Evolutionary conservation across 2,329 filamentous ascomycete genomes (phyloP).

Genomic region (Fusarium pseudograminearum): DNA sequence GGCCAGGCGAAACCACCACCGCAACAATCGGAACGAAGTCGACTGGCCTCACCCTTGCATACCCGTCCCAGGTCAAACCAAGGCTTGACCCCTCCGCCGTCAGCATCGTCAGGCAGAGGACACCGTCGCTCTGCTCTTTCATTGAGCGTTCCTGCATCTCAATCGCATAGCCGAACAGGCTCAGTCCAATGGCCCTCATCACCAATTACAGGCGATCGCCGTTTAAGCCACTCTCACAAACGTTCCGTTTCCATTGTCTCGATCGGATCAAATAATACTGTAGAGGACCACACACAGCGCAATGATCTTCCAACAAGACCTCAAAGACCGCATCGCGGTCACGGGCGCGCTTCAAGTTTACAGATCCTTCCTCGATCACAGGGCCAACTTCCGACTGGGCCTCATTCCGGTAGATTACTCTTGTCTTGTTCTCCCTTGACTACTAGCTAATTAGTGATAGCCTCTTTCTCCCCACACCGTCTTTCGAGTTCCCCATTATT

Average conservation of each 20-base stretch:
- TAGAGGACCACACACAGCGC: conserved; percentile 60
- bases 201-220: conserved; percentile 48
- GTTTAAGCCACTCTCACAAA: conserved; percentile 71
- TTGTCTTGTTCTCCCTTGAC: neutral
- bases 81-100: conserved; percentile 60
- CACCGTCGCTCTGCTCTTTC: conserved; percentile 76
- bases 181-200: conserved; percentile 62
- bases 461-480: conserved; percentile 57
- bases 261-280: conserved; percentile 68
- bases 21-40: conserved; percentile 50
- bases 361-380: conserved; percentile 67
- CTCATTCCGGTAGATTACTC: conserved; percentile 55
- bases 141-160: conserved; percentile 64
- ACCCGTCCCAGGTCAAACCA: conserved; percentile 57
- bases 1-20: conserved; percentile 49
- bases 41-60: conserved; percentile 59
- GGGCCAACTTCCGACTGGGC: conserved; percentile 59
- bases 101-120: conserved; percentile 59
- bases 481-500: conserved; percentile 64
- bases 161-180: conserved; percentile 59
- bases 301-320: conserved; percentile 58
- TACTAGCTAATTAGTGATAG: conserved; percentile 39
- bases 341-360: conserved; percentile 83
- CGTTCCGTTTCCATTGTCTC: conserved; percentile 87
- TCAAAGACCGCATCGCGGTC: conserved; percentile 69